phyloP scores from a whole-genome alignment of 306 rosid species.

The Comarum palustre region DNA sequence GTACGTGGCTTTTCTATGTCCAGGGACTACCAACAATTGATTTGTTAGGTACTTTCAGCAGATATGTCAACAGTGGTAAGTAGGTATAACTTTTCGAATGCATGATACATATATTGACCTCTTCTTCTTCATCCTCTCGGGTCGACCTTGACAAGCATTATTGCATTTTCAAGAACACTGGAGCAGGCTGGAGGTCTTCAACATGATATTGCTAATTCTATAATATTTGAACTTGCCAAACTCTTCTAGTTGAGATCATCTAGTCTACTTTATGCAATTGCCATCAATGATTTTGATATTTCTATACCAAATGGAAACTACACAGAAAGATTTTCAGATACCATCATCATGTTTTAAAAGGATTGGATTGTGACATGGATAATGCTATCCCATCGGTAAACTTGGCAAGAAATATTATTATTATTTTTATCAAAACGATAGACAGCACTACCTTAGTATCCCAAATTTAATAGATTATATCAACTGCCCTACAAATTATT shows the following conservation, averaged over 20 bases:
- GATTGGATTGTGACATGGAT: slow-evolving; percentile 49
- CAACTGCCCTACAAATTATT: not conserved
- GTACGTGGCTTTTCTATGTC: slow-evolving; percentile 44
- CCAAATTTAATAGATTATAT: not conserved
- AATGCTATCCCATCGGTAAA: slow-evolving; percentile 32
- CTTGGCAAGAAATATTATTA: slow-evolving; percentile 12
- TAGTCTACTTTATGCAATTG: slow-evolving; percentile 26
- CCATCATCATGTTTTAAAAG: slow-evolving; percentile 22
- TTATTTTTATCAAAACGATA: slow-evolving; percentile 32
- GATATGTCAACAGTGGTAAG: not conserved
- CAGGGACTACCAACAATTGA: slow-evolving; percentile 27
- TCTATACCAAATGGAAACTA: not conserved
- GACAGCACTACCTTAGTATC: slow-evolving; percentile 33
- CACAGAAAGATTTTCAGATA: not conserved
- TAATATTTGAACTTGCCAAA: slow-evolving; percentile 30
- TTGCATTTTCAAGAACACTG: slow-evolving; percentile 25
- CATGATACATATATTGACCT: too few species aligned
- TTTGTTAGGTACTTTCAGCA: slow-evolving; percentile 28
- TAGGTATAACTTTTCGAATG: too few species aligned
- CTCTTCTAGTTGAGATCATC: slow-evolving; percentile 23
- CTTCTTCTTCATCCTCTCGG: not conserved
- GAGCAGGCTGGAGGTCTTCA: not conserved
- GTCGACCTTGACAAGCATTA: slow-evolving; percentile 8
- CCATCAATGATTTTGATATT: slow-evolving; percentile 12
- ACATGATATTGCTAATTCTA: not conserved